Conservation (phyloP, 176 grass and related monocot genomes). For the Echinochloa phyllopogon region DNA sequence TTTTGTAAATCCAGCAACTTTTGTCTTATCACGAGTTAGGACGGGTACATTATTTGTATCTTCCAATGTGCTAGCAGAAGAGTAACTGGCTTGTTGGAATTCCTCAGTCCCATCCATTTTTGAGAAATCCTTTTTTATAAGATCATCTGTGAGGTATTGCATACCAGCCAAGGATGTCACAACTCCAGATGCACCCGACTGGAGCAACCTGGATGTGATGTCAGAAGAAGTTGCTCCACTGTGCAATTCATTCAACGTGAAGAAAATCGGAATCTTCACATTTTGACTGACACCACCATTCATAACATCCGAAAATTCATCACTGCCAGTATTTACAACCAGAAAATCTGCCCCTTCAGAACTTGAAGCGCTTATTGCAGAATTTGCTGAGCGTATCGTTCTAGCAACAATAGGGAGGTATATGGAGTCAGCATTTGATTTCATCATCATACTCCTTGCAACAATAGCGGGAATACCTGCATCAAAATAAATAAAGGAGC, state of each 20-base stretch:
- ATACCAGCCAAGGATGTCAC: constrained; percentile 70
- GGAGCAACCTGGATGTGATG: constrained; percentile 70
- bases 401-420: constrained; percentile 96
- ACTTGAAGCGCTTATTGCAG: constrained; percentile 75
- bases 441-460: constrained; percentile 98
- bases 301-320: constrained; percentile 40
- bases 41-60: constrained; percentile 54
- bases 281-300: constrained; percentile 48
- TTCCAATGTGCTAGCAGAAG: constrained; percentile 52
- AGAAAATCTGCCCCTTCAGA: constrained; percentile 97
- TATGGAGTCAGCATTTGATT: constrained; percentile 88
- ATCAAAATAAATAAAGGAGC: constrained; percentile 31
- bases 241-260: constrained; percentile 48
- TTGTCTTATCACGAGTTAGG: constrained; percentile 52
- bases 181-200: constrained; percentile 79
- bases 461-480: constrained; percentile 94
- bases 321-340: constrained; percentile 53
- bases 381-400: constrained; percentile 60
- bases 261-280: constrained; percentile 90
- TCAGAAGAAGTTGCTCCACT: constrained; percentile 54
- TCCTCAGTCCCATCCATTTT: constrained; percentile 46
- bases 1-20: constrained; percentile 88
- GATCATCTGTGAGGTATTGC: constrained; percentile 50
- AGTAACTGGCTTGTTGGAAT: constrained; percentile 45
- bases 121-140: constrained; percentile 62